Evolutionary conservation across 73 alveolate species (phyloP).

Genomic region (Stentor coeruleus): DNA sequence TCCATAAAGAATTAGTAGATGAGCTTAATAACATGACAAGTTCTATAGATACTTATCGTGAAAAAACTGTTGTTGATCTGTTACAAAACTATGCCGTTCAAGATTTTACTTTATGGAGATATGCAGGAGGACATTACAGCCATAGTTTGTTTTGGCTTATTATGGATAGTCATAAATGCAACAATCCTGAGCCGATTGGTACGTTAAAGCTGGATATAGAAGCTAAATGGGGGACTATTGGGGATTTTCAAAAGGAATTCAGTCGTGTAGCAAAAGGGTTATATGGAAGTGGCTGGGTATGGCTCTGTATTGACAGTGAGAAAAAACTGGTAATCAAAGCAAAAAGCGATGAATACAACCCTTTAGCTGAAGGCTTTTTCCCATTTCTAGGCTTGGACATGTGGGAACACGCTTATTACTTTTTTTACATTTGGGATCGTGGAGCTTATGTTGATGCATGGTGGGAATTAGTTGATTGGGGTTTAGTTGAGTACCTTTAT

Average conservation of each 20-base stretch:
- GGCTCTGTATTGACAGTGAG: slow-evolving; percentile 18
- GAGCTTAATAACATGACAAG: background rate
- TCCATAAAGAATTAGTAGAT: slow-evolving; percentile 5
- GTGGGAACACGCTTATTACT: slow-evolving; percentile 33
- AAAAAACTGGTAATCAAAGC: background rate
- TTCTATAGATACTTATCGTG: background rate
- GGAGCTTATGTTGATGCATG: slow-evolving; percentile 20
- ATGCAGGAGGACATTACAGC: slow-evolving; percentile 30
- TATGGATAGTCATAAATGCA: background rate
- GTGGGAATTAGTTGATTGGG: slow-evolving; percentile 30
- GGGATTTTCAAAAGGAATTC: slow-evolving; percentile 23
- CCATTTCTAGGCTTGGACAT: slow-evolving; percentile 23
- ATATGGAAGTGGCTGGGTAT: slow-evolving; percentile 28
- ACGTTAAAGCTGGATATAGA: background rate
- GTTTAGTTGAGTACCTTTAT: background rate
- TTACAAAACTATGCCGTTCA: background rate
- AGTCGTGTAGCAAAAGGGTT: background rate
- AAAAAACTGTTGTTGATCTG: background rate
- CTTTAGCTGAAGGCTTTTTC: slow-evolving; percentile 6
- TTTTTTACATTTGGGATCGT: background rate
- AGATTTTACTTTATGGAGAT: background rate
- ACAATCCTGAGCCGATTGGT: background rate
- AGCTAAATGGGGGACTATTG: slow-evolving; percentile 1
- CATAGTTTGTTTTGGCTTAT: slow-evolving; percentile 11
- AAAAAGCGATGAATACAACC: slow-evolving; percentile 4